These are phyloP conservation scores for Citrullus colocynthis DNA, from an alignment of 306 rosid species.

Conservation along the genomic window DNA sequence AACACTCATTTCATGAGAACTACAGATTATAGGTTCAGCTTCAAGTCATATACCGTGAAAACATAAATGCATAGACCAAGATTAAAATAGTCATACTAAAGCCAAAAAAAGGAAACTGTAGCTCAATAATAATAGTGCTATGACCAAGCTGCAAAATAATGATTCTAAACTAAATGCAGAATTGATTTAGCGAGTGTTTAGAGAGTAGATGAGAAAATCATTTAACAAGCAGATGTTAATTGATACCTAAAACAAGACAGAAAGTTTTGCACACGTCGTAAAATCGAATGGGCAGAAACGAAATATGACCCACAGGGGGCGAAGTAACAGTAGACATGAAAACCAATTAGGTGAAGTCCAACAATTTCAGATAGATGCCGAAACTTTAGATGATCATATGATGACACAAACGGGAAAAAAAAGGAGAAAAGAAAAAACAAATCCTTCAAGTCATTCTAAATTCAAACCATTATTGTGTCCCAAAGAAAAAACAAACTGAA, in stretches of 20 bases:
- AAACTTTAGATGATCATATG: background rate
- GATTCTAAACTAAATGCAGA: background rate
- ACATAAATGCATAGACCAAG: background rate
- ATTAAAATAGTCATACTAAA: background rate
- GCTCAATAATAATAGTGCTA: background rate
- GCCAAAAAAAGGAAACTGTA: background rate
- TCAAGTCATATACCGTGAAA: background rate
- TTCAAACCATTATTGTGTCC: background rate
- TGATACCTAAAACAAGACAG: background rate
- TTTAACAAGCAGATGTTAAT: background rate
- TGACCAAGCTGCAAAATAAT: background rate
- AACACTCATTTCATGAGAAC: background rate
- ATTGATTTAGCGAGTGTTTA: background rate
- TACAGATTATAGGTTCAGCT: background rate
- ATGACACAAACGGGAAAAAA: background rate
- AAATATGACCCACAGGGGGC: background rate
- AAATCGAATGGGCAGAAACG: background rate
- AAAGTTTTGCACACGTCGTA: background rate
- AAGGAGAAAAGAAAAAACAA: background rate
- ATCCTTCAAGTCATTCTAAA: background rate
- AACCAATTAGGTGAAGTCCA: background rate
- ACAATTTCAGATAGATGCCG: background rate
- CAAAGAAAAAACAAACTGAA: background rate
- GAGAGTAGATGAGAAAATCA: background rate
- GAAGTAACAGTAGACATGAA: background rate